phyloP scores from a whole-genome alignment of 1,139 yeast species.

The Petasospora rhodanensis region DNA sequence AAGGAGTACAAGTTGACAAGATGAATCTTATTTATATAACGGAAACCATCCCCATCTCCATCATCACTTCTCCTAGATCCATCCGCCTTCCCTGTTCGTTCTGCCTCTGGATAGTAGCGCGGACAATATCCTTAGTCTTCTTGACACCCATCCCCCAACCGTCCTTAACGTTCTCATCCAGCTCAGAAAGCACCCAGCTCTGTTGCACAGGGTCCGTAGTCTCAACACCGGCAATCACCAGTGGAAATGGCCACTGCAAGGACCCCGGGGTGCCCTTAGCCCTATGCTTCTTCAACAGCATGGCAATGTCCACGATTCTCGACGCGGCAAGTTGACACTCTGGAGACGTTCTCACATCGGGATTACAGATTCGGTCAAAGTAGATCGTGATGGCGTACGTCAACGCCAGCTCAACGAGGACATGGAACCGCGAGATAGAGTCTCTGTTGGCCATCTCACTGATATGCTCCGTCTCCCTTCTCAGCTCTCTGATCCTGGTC shows the following conservation, averaged over 20 bases:
- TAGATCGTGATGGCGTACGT: conserved; percentile 5
- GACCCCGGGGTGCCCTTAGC: conserved; percentile 7
- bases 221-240: conserved; percentile 9
- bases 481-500: conserved; percentile 4
- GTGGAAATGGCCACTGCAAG: conserved; percentile 9
- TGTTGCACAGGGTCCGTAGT: conserved; percentile 5
- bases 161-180: conserved; percentile 5
- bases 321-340: conserved; percentile 4
- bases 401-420: conserved; percentile 5
- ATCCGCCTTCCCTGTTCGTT: conserved; percentile 7
- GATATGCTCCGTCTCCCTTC: conserved; percentile 3
- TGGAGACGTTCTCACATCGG: conserved; percentile 5
- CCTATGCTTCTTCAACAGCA: conserved; percentile 1
- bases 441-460: neutral
- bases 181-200: conserved; percentile 8
- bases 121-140: conserved; percentile 1
- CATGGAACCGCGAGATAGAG: conserved; percentile 5
- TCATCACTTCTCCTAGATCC: conserved; percentile 7
- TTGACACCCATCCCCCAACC: conserved; percentile 7
- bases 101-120: conserved; percentile 5
- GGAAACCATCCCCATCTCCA: conserved; percentile 1
- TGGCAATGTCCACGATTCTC: conserved; percentile 5
- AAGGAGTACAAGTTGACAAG: conserved; percentile 5
- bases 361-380: conserved; percentile 7
- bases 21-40: neutral